Percentiles rank a stretch among this genome's conserved stretches.
Evolutionary conservation across 805 yeast species (phyloP).

Genomic region (Candida mattraensis): DNA sequence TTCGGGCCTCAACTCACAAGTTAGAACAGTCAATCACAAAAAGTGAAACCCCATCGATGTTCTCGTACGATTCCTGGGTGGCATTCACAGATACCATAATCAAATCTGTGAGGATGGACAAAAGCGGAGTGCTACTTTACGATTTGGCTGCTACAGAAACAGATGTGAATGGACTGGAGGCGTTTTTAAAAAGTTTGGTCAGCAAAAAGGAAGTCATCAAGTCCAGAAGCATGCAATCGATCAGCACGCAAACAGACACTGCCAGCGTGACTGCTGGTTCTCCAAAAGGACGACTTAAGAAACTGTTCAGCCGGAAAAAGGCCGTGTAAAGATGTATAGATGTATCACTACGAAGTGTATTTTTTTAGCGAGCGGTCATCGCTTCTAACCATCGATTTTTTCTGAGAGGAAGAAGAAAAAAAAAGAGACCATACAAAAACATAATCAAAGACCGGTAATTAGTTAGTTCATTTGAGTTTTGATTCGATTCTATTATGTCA

Average conservation of each 20-base stretch:
- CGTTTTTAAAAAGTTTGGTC: constrained; percentile 12
- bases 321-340: no score
- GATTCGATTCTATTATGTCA: constrained; percentile 35
- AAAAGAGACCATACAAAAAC: no score
- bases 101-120: constrained; percentile 15
- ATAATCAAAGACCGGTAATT: no score
- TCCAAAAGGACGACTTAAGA: constrained; percentile 21
- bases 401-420: no score
- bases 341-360: no score
- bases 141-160: constrained; percentile 11
- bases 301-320: constrained; percentile 25
- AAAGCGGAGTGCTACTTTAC: constrained; percentile 17
- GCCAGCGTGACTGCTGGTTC: constrained; percentile 6
- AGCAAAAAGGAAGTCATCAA: constrained; percentile 14
- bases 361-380: no score
- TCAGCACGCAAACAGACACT: constrained; percentile 6
- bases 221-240: constrained; percentile 22
- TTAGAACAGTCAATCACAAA: constrained; percentile 18
- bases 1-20: constrained; percentile 22
- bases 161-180: constrained; percentile 15
- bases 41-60: constrained; percentile 26
- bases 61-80: constrained; percentile 22
- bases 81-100: constrained; percentile 19
- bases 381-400: no score
- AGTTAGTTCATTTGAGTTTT: constrained; percentile 1